Base-by-base conservation (phyloP, 441 rosid genomes). In the Erodium texanum region DNA sequence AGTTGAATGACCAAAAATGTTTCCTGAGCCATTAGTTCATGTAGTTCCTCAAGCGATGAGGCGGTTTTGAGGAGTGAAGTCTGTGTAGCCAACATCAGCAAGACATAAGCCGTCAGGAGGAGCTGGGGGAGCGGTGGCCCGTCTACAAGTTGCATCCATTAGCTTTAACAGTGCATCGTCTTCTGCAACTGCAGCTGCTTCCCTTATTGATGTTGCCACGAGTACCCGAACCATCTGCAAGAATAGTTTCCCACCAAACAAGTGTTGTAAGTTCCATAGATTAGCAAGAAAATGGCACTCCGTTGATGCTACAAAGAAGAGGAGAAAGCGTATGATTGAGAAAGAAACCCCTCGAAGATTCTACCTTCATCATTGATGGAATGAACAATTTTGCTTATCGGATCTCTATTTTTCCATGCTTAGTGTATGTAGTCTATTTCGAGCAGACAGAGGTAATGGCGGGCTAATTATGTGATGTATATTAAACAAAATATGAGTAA, bases 71-170 rank as follows among this genome's bases (percentile, higher is more conserved):
- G 82, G 86, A 78, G 83, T 82, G 68, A 92, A 94, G 10, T 92
- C 90, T 6, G 83, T 56, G 66, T 92, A 94, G 50, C 99, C 96
- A 43, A 94, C 87, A 70, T 94, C 92, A 38, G 84, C 86, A 16
- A 94, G 85, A 73, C 96, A 94, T 14, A 91, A 87, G 27, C 99
- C 97, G 63, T 86, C 88, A 0, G 96, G 84, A 9, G 97, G 91
- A 0, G 97, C 97, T 8, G 97, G 97, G 6, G 96, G 96, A 62
- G 99, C 96, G 7, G 96, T 89, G 20, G 99, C 97, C 15, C 96
- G 87, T 74, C 99, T 83, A 64, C 92, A 87, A 66, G 97, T 83
- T 68, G 96, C 93, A 75, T 83, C 92, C 82, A 82, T 78, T 66
- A 89, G 83, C 77, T 81, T 84, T 70, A 93, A 65, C 79, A 92